phyloP scores from a whole-genome alignment of 2,329 filamentous ascomycete species.

The Penicillium sp. region DNA sequence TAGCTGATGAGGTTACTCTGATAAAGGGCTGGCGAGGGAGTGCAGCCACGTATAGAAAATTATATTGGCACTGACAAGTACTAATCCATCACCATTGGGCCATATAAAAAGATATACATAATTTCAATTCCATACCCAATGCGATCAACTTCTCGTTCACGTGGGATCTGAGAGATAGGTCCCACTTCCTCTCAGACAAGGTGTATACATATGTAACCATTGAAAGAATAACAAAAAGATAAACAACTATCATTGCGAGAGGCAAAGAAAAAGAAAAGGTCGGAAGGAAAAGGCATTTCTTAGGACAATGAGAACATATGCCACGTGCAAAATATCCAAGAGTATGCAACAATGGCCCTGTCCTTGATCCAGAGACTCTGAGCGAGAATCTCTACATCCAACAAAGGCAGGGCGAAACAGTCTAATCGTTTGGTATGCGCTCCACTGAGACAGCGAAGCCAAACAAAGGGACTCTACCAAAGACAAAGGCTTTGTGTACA shows the following conservation, averaged over 20 bases:
- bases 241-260: background rate
- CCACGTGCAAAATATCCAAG: background rate
- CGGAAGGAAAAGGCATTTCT: background rate
- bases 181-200: background rate
- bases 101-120: background rate
- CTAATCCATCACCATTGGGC: background rate
- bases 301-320: background rate
- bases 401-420: background rate
- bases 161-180: background rate
- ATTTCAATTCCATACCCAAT: background rate
- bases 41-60: background rate
- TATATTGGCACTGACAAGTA: background rate
- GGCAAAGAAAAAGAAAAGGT: background rate
- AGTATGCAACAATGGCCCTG: conserved; percentile 2
- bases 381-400: background rate
- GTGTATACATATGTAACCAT: background rate
- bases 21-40: background rate
- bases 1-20: background rate
- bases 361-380: background rate
- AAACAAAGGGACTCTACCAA: background rate
- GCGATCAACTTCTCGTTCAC: background rate
- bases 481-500: conserved; percentile 6
- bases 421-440: background rate
- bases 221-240: background rate
- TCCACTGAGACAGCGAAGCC: background rate